These are phyloP conservation scores for Raddia distichophylla DNA, from an alignment of 176 grass and related monocot genomes.

Conservation along the genomic window DNA sequence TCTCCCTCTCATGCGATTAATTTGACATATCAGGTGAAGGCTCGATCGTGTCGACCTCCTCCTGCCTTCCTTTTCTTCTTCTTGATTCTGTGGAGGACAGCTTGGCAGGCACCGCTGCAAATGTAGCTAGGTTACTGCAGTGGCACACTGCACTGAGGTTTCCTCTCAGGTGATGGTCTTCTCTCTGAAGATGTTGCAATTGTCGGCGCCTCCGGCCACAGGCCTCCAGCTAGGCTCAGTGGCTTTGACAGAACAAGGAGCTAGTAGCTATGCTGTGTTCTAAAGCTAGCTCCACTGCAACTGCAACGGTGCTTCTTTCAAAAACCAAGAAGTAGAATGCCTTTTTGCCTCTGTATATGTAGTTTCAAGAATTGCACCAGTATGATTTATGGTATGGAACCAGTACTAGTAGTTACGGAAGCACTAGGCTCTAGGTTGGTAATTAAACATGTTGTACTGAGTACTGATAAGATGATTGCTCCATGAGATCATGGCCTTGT, in stretches of 20 bases:
- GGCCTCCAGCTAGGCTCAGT: neutral
- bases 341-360: neutral
- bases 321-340: too few species aligned
- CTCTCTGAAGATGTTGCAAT: conserved; percentile 1
- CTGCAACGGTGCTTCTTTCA: too few species aligned
- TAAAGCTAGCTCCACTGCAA: too few species aligned
- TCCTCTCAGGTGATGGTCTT: neutral
- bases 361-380: neutral
- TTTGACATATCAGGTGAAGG: neutral
- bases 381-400: neutral
- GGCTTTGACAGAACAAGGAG: too few species aligned
- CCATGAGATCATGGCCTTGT: neutral
- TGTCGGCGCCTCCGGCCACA: neutral
- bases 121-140: neutral
- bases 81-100: conserved; percentile 25
- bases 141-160: neutral
- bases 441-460: neutral
- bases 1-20: too few species aligned
- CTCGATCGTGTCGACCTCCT: too few species aligned
- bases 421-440: neutral
- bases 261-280: too few species aligned
- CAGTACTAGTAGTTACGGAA: neutral
- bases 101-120: conserved; percentile 35
- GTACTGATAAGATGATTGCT: neutral
- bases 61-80: too few species aligned